Evolutionary conservation across 176 grass and related monocot genomes (phyloP).

Genomic region (Phragmites australis): DNA sequence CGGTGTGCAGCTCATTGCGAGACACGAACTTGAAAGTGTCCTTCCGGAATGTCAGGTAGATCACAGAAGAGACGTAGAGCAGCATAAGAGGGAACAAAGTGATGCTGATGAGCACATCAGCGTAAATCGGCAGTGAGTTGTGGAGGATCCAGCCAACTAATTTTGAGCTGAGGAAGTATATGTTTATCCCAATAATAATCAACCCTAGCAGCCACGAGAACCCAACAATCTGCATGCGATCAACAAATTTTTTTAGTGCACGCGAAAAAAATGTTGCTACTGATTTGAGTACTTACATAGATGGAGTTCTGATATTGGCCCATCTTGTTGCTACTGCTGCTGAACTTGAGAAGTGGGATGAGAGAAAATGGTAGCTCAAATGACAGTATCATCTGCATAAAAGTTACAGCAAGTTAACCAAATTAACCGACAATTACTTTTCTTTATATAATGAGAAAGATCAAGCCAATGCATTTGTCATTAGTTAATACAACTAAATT

Average conservation of each 20-base stretch:
- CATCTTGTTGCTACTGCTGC: slow-evolving; percentile 75
- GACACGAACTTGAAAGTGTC: slow-evolving; percentile 45
- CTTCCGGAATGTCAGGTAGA: slow-evolving; percentile 76
- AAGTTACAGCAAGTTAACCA: neutral
- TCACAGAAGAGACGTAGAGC: slow-evolving; percentile 45
- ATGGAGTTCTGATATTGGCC: slow-evolving; percentile 80
- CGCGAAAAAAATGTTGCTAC: neutral
- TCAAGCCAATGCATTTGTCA: neutral
- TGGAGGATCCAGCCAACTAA: slow-evolving; percentile 61
- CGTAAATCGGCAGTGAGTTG: slow-evolving; percentile 46
- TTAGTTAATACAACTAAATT: neutral
- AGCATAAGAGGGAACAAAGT: slow-evolving; percentile 61
- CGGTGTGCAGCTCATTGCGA: slow-evolving; percentile 25
- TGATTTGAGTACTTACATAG: slow-evolving; percentile 47
- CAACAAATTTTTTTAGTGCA: neutral
- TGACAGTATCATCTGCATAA: slow-evolving; percentile 82
- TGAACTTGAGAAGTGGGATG: slow-evolving; percentile 94
- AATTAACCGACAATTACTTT: neutral
- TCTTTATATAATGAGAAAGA: neutral
- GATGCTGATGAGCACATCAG: slow-evolving; percentile 49
- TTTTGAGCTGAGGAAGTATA: slow-evolving; percentile 69
- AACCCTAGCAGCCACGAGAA: slow-evolving; percentile 63
- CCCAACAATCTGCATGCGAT: slow-evolving; percentile 47
- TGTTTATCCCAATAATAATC: slow-evolving; percentile 69
- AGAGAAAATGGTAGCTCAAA: slow-evolving; percentile 91